These are phyloP conservation scores for Arachis hypogaea DNA, from an alignment of 306 rosid species.

Conservation along the genomic window DNA sequence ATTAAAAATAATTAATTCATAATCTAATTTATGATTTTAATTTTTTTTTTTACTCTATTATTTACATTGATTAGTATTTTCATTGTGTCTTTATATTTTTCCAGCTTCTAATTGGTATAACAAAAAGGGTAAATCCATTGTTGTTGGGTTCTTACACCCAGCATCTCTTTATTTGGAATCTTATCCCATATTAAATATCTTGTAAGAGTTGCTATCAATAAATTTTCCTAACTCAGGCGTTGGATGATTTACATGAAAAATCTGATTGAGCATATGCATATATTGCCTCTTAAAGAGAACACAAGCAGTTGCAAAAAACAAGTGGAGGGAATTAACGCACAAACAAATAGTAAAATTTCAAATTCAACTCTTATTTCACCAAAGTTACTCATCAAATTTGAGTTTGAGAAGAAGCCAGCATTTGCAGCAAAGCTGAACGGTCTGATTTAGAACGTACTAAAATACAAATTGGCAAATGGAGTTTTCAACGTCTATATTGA, in stretches of 20 bases:
- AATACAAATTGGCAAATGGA: conserved; percentile 43
- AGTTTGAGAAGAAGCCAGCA: conserved; percentile 69
- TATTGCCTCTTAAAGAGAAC: neutral
- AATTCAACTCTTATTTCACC: conserved; percentile 42
- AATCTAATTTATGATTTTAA: too few relatives aligned
- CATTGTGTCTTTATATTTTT: neutral
- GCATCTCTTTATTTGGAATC: neutral
- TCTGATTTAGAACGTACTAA: conserved; percentile 44
- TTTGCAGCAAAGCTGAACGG: conserved; percentile 41
- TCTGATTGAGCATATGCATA: too few relatives aligned
- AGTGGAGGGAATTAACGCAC: neutral
- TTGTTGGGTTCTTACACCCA: neutral
- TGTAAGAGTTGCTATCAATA: neutral
- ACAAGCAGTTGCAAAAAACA: neutral
- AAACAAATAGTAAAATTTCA: neutral
- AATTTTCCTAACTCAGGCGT: neutral
- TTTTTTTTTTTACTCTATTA: too few relatives aligned
- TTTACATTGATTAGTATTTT: too few relatives aligned
- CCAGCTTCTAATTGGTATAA: neutral
- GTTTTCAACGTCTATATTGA: neutral
- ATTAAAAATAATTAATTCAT: too few relatives aligned
- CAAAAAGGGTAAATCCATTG: neutral
- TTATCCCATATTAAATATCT: neutral
- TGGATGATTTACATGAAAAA: neutral
- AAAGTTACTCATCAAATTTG: conserved; percentile 52